Percentiles rank a stretch among this genome's conserved stretches.
Conservation (phyloP, 345 rosid species). For the Arabidopsis suecica region DNA sequence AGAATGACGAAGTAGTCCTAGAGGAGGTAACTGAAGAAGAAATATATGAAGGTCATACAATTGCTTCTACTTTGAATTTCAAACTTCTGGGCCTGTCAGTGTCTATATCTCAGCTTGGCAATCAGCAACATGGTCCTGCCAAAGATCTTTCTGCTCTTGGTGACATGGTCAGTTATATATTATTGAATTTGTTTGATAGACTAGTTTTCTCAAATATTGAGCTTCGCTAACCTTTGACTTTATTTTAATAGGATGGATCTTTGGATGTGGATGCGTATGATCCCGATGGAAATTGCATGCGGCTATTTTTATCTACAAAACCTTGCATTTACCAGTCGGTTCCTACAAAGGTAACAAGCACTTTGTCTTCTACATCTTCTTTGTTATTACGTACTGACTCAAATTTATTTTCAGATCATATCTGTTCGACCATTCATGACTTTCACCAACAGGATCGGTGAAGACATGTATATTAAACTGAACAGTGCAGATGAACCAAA, state of each 20-base stretch:
- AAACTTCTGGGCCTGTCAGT: conserved; percentile 69
- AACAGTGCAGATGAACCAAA: conserved; percentile 81
- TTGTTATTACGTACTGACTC: conserved; percentile 31
- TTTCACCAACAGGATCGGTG: conserved; percentile 91
- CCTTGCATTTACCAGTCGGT: conserved; percentile 82
- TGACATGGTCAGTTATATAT: conserved; percentile 70
- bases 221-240: conserved; percentile 16
- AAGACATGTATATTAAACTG: conserved; percentile 68
- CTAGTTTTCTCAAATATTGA: conserved; percentile 19
- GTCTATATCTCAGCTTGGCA: conserved; percentile 58
- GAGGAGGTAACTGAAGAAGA: conserved; percentile 84
- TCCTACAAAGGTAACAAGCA: conserved; percentile 78
- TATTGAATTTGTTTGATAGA: conserved; percentile 1
- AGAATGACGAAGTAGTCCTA: conserved; percentile 45
- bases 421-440: conserved; percentile 92
- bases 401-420: conserved; percentile 62
- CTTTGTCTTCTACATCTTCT: conserved; percentile 14
- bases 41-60: conserved; percentile 79
- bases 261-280: conserved; percentile 75
- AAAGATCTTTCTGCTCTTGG: conserved; percentile 90
- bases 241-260: conserved; percentile 80
- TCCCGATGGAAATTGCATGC: conserved; percentile 76
- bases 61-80: conserved; percentile 92
- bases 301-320: conserved; percentile 81
- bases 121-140: conserved; percentile 70